Evolutionary conservation across 202 grass and related monocot genomes (phyloP), one percentile per base, ranked within the genome.

Genomic region (Setaria viridis): DNA sequence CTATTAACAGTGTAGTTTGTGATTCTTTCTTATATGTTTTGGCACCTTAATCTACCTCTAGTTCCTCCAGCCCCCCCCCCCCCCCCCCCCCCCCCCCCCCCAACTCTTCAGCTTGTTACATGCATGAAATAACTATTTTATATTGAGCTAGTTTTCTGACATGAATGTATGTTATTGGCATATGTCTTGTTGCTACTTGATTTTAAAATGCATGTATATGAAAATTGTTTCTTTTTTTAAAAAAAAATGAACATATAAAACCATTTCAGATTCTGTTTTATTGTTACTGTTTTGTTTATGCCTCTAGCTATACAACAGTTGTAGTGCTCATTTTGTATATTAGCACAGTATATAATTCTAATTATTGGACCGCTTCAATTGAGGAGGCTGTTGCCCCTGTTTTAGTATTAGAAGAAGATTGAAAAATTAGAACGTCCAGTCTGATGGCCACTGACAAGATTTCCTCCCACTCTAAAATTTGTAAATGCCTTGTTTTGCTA

Each of bases 401-500:
- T 78, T 76, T 51, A 10, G 48, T 46, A 63, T 45, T 80, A 20
- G 4, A 43, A 25, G 25, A 25, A n/a, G 4, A 45, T 55, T 77
- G 41, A 53, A 45, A 64, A 65, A 15, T 77, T 57, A 46, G 39
- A 54, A 33, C 37, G 17, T 62, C 34, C 32, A 77, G 43, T 85
- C 47, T 29, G 47, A 17, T 25, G 25, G 25, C 43, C 30, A 56
- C 16, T 56, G 3, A 37, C 0, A 25, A 47, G 30, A 51, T 50
- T 50, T 50, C 55, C 13, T 85, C 56, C 17, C 4, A 64, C 49
- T 81, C 25, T 77, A 37, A 37, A 76, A 47, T 77, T 70, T 87
- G 20, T 77, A 55, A 57, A 82, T 20, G 35, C 25, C 7, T 62
- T 78, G 32, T 83, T 62, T 63, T 78, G 47, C 37, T 57, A 67